Conservation (phyloP, 2,329 filamentous ascomycete genomes). For the Malbranchea cinnamomea region DNA sequence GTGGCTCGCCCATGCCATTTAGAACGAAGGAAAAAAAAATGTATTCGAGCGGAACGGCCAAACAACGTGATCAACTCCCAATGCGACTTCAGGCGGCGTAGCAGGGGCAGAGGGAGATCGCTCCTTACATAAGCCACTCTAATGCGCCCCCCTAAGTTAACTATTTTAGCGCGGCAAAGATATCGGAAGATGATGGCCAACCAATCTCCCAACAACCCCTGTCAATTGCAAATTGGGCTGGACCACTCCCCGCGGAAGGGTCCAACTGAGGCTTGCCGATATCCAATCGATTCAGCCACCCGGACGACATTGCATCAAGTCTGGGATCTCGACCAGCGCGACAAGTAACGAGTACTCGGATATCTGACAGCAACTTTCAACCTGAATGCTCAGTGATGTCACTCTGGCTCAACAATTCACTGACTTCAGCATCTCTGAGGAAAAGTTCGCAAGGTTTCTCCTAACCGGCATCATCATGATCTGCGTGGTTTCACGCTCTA, state of each 20-base stretch:
- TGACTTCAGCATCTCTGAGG: too few relatives aligned
- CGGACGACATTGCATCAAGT: constrained; percentile 7
- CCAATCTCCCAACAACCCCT: constrained; percentile 18
- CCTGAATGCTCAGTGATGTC: too few relatives aligned
- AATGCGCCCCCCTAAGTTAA: too few relatives aligned
- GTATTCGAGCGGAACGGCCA: too few relatives aligned
- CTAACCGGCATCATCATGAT: too few relatives aligned
- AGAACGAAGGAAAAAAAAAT: constrained; percentile 1
- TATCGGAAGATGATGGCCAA: constrained; percentile 25
- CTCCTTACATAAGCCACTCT: constrained; percentile 27
- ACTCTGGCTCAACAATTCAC: too few relatives aligned
- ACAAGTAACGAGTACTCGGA: too few relatives aligned
- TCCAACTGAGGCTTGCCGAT: constrained; percentile 6
- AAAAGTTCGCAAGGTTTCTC: too few relatives aligned
- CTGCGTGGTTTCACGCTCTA: too few relatives aligned
- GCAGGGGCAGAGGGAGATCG: too few relatives aligned
- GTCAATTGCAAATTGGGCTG: constrained; percentile 16
- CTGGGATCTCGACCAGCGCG: too few relatives aligned
- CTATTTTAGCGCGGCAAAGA: constrained; percentile 19
- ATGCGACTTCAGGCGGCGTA: constrained; percentile 14
- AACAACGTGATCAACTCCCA: constrained; percentile 23
- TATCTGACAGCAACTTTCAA: too few relatives aligned
- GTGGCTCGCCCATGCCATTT: not conserved
- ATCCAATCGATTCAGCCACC: constrained; percentile 28
- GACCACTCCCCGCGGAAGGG: constrained; percentile 12